Evolutionary conservation across 352 stramenopile species (phyloP).

Genomic region (Globisporangium ultimum): DNA sequence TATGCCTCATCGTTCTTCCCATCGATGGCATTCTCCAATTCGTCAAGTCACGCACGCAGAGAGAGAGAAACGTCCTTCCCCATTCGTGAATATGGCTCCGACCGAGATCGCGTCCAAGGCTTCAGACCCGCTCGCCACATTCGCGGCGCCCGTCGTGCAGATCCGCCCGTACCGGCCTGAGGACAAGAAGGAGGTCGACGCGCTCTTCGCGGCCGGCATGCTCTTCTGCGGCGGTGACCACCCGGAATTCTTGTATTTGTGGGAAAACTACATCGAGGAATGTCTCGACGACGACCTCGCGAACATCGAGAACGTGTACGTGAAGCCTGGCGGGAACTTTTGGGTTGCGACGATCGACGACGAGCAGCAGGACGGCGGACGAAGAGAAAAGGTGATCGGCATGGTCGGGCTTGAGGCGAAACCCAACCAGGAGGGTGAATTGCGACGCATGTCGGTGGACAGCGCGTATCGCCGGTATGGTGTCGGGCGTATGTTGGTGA

Average conservation of each 20-base stretch:
- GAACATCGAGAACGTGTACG: slow-evolving; percentile 36
- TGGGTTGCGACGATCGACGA: slow-evolving; percentile 31
- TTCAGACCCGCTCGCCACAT: no score
- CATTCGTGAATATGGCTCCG: no score
- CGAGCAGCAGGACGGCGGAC: no score
- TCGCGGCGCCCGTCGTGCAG: slow-evolving; percentile 6
- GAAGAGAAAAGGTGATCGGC: slow-evolving; percentile 15
- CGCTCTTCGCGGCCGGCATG: slow-evolving; percentile 29
- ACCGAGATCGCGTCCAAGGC: no score
- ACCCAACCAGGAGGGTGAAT: slow-evolving; percentile 16
- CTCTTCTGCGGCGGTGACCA: slow-evolving; percentile 18
- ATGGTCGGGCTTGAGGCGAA: slow-evolving; percentile 31
- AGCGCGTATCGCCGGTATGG: slow-evolving; percentile 1
- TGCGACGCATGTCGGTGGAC: slow-evolving; percentile 11
- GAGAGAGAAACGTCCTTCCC: no score
- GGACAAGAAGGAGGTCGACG: slow-evolving; percentile 25
- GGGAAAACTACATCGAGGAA: slow-evolving; percentile 16
- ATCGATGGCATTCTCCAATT: no score
- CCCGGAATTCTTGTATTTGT: slow-evolving; percentile 9
- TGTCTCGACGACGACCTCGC: slow-evolving; percentile 22
- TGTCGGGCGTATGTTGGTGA: not conserved
- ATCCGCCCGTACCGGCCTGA: slow-evolving; percentile 20
- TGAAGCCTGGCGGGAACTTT: slow-evolving; percentile 35
- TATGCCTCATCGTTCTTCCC: no score
- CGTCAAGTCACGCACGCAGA: no score